Percentiles rank a stretch among this genome's conserved stretches.
Conservation (phyloP, 2,329 filamentous ascomycete species). For the Hymenoscyphus infarciens region DNA sequence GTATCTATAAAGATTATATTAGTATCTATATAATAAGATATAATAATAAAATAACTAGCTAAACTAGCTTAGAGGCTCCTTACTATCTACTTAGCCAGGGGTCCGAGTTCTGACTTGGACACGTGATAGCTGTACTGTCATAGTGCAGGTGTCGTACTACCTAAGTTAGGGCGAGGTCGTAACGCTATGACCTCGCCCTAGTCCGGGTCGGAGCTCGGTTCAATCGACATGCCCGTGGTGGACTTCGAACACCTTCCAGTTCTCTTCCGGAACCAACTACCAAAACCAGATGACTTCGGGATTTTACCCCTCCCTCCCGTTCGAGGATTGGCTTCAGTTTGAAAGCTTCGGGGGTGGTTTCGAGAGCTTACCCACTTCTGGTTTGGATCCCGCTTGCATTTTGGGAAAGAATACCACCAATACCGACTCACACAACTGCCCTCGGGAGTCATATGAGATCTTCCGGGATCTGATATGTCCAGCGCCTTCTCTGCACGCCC, state of each 20-base stretch:
- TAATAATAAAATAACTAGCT: no score
- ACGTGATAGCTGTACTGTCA: no score
- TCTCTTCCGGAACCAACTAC: slow-evolving; percentile 5
- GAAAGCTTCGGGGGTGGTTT: slow-evolving; percentile 11
- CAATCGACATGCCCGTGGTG: no score
- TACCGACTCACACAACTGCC: slow-evolving; percentile 23
- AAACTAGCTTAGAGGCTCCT: no score
- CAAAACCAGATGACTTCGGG: not conserved
- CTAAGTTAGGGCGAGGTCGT: no score
- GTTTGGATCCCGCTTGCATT: slow-evolving; percentile 8
- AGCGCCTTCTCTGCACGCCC: slow-evolving; percentile 24
- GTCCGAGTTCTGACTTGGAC: no score
- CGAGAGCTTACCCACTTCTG: slow-evolving; percentile 11
- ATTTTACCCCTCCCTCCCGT: slow-evolving; percentile 4
- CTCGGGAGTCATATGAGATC: slow-evolving; percentile 27
- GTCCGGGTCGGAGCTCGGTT: no score
- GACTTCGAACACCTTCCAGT: slow-evolving; percentile 1
- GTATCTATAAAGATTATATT: no score
- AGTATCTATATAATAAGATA: no score
- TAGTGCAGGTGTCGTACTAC: no score
- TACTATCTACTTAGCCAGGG: no score
- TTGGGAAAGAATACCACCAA: slow-evolving; percentile 6
- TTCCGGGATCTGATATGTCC: slow-evolving; percentile 28
- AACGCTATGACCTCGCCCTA: no score
- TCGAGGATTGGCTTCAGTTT: slow-evolving; percentile 20